Percentiles rank a stretch among this genome's conserved stretches.
Conservation (phyloP, 352 stramenopile genomes). For the Globisporangium cylindrosporum region DNA sequence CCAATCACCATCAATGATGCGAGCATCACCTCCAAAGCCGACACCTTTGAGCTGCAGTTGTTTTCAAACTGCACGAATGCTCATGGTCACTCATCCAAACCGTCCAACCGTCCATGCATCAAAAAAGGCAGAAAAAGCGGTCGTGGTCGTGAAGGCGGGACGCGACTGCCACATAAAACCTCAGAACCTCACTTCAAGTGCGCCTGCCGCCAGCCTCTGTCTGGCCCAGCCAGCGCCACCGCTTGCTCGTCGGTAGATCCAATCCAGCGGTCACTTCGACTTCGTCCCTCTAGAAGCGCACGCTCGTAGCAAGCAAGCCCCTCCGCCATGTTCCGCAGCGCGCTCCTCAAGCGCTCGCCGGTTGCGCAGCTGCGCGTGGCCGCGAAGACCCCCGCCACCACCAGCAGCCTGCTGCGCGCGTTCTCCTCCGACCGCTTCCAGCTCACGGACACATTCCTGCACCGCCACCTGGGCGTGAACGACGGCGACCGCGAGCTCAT, state of each 20-base stretch:
- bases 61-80: not conserved
- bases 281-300: not conserved
- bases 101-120: not conserved
- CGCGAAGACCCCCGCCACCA: not conserved
- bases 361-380: slow-evolving; percentile 6
- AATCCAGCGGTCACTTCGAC: slow-evolving; percentile 5
- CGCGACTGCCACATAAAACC: not conserved
- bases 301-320: not conserved
- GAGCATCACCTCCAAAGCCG: not conserved
- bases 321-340: slow-evolving; percentile 16
- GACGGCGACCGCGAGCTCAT: slow-evolving; percentile 89
- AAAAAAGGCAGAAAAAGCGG: no score
- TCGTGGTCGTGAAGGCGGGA: no score
- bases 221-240: no score
- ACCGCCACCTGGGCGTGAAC: slow-evolving; percentile 88
- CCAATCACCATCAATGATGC: not conserved
- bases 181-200: not conserved
- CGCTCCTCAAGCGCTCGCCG: slow-evolving; percentile 18
- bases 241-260: not conserved
- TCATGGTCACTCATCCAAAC: not conserved
- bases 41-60: not conserved
- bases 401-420: slow-evolving; percentile 1
- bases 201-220: not conserved
- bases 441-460: slow-evolving; percentile 61
- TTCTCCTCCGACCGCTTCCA: slow-evolving; percentile 36